Conservation (phyloP, 2,329 filamentous ascomycete species). For the Diaporthe aspalathi region DNA sequence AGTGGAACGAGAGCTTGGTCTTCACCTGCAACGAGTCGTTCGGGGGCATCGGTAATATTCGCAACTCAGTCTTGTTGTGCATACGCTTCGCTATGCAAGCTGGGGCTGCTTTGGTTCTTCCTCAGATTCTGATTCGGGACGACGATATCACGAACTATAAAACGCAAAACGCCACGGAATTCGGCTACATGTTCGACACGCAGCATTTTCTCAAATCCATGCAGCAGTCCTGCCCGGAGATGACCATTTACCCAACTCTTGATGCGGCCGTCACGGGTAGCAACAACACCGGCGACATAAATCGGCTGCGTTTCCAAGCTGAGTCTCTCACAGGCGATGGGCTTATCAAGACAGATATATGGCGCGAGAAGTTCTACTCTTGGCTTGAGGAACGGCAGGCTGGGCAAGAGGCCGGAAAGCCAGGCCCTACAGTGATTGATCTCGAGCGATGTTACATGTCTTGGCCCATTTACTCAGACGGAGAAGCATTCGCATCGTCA, state of each 20-base stretch:
- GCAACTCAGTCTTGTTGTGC: slow-evolving; percentile 29
- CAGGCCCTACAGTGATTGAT: slow-evolving; percentile 7
- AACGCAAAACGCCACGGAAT: slow-evolving; percentile 23
- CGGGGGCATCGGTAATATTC: slow-evolving; percentile 28
- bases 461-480: slow-evolving; percentile 29
- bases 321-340: slow-evolving; percentile 26
- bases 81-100: slow-evolving; percentile 29
- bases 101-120: slow-evolving; percentile 21
- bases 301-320: slow-evolving; percentile 9
- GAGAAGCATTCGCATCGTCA: slow-evolving; percentile 42
- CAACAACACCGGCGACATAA: not conserved
- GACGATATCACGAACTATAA: slow-evolving; percentile 19
- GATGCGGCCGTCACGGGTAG: not conserved
- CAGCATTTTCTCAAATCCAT: slow-evolving; percentile 25
- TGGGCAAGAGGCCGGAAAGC: not conserved
- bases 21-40: slow-evolving; percentile 36
- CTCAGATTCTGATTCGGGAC: slow-evolving; percentile 22
- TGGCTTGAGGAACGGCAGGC: slow-evolving; percentile 11
- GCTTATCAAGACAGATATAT: slow-evolving; percentile 1
- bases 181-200: slow-evolving; percentile 32
- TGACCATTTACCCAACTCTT: slow-evolving; percentile 21
- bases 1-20: slow-evolving; percentile 19
- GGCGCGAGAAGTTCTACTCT: slow-evolving; percentile 17
- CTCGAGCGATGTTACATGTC: slow-evolving; percentile 31
- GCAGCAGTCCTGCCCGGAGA: slow-evolving; percentile 29